Base-by-base conservation (phyloP, 306 rosid species). In the Fragaria nilgerrensis region DNA sequence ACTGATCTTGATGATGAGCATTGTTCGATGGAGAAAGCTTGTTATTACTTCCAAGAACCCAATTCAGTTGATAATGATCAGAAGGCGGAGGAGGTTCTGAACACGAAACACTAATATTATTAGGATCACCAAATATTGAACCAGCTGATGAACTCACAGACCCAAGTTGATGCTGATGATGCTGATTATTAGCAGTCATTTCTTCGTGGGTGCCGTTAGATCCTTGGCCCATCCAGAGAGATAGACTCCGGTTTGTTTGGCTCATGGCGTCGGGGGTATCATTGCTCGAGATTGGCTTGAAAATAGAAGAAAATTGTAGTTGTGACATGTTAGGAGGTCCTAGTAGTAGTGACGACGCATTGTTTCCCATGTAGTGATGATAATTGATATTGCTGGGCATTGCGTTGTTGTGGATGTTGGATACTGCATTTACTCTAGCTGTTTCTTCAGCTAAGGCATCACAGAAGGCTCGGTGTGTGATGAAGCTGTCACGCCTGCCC, bases 361-460 rank as follows among this genome's bases (percentile, higher is more conserved):
- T 71, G 12, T 72, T 66, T 36, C 81, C 86, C 81, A 88, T 88
- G 73, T 89, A 75, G 75, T 76, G 88, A 78, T 78, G 90, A 82
- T 88, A 80, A 82, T 77, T 79, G 41, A 84, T 68, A 65, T 87
- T 85, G 47, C 65, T 59, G 4, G 69, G 58, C 7, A 84, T 69
- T 55, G 84, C 37, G 62, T 43, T 56, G 63, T 62, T 75, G 87
- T 41, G 86, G 56, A 87, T 82, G 87, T 64, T 86, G 68, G 93
- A 75, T 25, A 79, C 85, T 79, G 93, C 96, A 70, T 87, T 93
- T 73, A 91, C 81, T 76, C 95, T 84, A 0, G 98, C 98, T 68
- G 98, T 88, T 86, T 93, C 98, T 89, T 93, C 98, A 19, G 98
- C 98, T 41, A 93, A 89, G 52, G 97, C 98, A 62, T 93, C 98